Base-by-base conservation (phyloP, 805 yeast genomes). In the Candida taoyuanica region DNA sequence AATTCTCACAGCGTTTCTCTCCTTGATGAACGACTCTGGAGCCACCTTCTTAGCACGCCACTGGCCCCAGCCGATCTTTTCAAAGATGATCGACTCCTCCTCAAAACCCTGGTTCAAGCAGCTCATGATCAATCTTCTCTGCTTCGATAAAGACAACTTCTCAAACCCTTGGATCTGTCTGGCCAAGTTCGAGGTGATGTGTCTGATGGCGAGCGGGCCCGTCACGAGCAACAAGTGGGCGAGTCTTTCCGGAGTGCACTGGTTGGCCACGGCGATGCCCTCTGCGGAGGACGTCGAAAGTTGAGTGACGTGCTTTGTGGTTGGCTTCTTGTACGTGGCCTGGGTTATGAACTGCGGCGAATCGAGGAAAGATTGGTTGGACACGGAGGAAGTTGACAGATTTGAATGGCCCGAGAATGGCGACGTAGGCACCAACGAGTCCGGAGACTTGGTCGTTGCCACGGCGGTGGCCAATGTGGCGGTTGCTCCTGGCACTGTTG, bases 11-110 rank as follows among this genome's bases (percentile, higher is more conserved):
- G 52, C 52, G 58, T 60, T 73, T 66, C 70, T 56, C 60, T 71
- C 51, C 53, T 49, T 49, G n/a, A 44, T 46, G 39, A 67, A 68
- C 17, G 55, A 39, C 35, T 58, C 58, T 8, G 60, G 42, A n/a
- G 60, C 58, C 15, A 64, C 76, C 34, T 67, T 64, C 50, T 78
- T 72, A 3, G 89, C 94, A 17, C 84, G 84, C 98, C 98, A 89
- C 59, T 89, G 94, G 43, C 98, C 98, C 98, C 98, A 89, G 17
- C 97, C 96, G 23, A 89, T 87, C 63, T 89, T 89, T 55, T 87
- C 95, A 63, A 89, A 89, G 13, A 82, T 75, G 30, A 84, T 80
- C 5, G 64, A 58, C 32, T 65, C 55, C 6, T 58, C 58, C 41
- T 73, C 71, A 39, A 76, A 80, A 8, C 85, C 83, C 47, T 76